phyloP scores from a whole-genome alignment of 202 grass and related monocot genomes.

The Musa balbisiana region DNA sequence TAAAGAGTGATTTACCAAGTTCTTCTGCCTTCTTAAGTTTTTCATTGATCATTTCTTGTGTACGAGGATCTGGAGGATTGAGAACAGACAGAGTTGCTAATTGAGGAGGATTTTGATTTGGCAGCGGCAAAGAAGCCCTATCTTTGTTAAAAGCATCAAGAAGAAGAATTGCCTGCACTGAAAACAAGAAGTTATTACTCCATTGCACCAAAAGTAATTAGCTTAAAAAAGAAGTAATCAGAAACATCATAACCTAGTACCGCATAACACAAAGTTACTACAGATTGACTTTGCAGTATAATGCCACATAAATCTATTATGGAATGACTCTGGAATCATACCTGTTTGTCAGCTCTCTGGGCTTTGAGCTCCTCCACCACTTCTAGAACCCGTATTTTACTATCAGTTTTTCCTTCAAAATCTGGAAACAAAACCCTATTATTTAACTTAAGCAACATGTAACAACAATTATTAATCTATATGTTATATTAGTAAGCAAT shows the following conservation, averaged over 20 bases:
- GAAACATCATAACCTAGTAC: too few species aligned
- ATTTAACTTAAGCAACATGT: not conserved
- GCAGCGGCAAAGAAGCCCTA: conserved; percentile 23
- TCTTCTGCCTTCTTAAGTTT: conserved; percentile 28
- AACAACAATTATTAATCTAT: not conserved
- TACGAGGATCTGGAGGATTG: conserved; percentile 24
- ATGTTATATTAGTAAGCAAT: not conserved
- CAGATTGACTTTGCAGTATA: not conserved
- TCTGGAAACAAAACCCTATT: not conserved
- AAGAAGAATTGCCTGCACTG: conserved; percentile 18
- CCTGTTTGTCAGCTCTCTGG: conserved; percentile 33
- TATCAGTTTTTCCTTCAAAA: conserved; percentile 30
- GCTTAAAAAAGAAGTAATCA: too few species aligned
- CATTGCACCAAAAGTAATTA: not conserved
- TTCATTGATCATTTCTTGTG: conserved; percentile 31
- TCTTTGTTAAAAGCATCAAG: conserved; percentile 32
- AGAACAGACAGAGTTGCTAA: not conserved
- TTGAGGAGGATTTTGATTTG: conserved; percentile 24
- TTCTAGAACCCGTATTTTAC: conserved; percentile 25
- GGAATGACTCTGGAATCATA: not conserved
- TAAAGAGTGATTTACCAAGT: conserved; percentile 11
- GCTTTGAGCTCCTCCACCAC: conserved; percentile 22
- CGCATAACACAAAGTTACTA: not conserved
- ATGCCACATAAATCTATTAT: not conserved
- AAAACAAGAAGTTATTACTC: not conserved